These are phyloP conservation scores for Dothideomycetes sp. DNA, from an alignment of 2,329 filamentous ascomycete species.

Conservation along the genomic window DNA sequence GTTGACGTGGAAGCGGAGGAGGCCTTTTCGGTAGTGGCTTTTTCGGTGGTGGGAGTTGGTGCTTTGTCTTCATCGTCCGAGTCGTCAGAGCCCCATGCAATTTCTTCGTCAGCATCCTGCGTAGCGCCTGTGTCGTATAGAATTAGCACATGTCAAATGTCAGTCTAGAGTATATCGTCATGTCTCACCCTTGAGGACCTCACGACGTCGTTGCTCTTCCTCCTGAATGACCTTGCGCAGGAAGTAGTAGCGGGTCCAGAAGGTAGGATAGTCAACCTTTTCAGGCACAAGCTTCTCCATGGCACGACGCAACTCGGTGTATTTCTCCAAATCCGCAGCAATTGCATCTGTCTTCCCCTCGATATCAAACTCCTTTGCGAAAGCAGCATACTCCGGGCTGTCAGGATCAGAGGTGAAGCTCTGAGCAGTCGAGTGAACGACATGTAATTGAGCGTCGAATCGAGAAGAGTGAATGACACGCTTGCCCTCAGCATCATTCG, in stretches of 20 bases:
- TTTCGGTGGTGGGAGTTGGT: conserved; percentile 20
- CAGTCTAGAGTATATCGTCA: not conserved
- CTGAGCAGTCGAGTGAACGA: conserved; percentile 77
- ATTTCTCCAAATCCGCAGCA: conserved; percentile 70
- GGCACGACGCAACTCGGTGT: conserved; percentile 70
- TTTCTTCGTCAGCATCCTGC: conserved; percentile 63
- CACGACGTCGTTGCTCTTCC: conserved; percentile 77
- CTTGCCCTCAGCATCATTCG: conserved; percentile 79
- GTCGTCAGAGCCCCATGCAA: conserved; percentile 66
- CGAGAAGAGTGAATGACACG: conserved; percentile 89
- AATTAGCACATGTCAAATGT: not conserved
- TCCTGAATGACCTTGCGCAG: conserved; percentile 85
- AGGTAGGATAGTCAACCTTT: conserved; percentile 75
- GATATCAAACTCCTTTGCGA: conserved; percentile 66
- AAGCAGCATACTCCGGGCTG: conserved; percentile 57
- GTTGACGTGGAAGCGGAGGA: conserved; percentile 12
- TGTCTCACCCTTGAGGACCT: conserved; percentile 75
- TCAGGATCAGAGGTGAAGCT: conserved; percentile 76
- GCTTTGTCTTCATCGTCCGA: conserved; percentile 43
- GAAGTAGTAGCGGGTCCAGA: conserved; percentile 96
- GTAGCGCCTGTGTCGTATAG: conserved; percentile 47
- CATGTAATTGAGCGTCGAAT: conserved; percentile 91
- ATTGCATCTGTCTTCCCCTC: conserved; percentile 81
- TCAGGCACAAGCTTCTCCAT: conserved; percentile 98
- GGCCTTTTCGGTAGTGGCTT: conserved; percentile 14